Conservation (phyloP, 73 alveolate genomes). For the Uronychia setigera region DNA sequence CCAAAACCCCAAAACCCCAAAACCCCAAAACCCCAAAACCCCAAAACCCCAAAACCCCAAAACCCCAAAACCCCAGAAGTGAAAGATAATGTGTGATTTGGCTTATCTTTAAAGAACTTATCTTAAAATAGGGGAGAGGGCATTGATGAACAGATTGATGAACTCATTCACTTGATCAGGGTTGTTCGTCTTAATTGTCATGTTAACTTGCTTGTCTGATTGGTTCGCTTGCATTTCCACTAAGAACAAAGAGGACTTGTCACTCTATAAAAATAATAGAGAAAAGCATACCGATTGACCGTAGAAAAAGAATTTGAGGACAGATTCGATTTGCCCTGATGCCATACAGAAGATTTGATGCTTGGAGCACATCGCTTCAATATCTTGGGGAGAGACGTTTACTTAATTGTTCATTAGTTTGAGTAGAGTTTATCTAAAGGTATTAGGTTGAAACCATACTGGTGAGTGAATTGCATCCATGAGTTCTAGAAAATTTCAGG, state of each 20-base stretch:
- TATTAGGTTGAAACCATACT: background rate
- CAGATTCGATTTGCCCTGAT: constrained; percentile 52
- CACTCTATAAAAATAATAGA: background rate
- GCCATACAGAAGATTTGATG: constrained; percentile 64
- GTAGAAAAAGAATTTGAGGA: constrained; percentile 43
- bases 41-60: no score
- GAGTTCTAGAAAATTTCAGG: constrained; percentile 38
- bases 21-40: no score
- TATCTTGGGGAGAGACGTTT: constrained; percentile 3
- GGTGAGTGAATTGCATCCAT: constrained; percentile 53
- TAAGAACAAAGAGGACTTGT: background rate
- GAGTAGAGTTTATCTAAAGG: background rate
- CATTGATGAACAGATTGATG: background rate
- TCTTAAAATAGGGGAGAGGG: background rate
- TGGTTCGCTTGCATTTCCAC: background rate
- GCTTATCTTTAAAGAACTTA: no score
- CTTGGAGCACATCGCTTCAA: constrained; percentile 30
- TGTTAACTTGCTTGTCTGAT: background rate
- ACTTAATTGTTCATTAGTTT: background rate
- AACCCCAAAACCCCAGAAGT: no score
- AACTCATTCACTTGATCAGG: background rate
- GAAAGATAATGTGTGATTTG: no score
- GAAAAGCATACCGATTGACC: background rate
- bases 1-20: no score
- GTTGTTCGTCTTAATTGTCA: background rate